A percentile compares a stretch with the other conserved stretches of the same genome.
Conservation (phyloP, 2,329 filamentous ascomycete species). For the Fusarium sp. region DNA sequence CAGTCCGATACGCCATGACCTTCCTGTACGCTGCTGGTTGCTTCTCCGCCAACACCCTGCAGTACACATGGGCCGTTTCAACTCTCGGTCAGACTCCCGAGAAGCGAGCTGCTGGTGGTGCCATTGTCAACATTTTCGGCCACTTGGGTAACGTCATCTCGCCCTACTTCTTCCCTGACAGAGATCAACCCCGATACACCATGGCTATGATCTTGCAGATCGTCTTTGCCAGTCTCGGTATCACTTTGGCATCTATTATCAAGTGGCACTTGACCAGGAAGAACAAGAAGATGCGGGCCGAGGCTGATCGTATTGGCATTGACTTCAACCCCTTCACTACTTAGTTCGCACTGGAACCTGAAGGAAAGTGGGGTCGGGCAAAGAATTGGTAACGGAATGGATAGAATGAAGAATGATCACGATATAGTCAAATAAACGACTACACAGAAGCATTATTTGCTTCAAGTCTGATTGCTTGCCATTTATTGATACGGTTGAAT, state of each 20-base stretch:
- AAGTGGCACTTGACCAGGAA: constrained; percentile 38
- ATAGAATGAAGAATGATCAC: background rate
- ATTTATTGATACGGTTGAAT: too few species aligned
- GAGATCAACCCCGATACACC: constrained; percentile 49
- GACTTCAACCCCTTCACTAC: constrained; percentile 38
- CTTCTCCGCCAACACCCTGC: constrained; percentile 52
- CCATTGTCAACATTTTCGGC: constrained; percentile 55
- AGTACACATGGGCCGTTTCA: constrained; percentile 54
- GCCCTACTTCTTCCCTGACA: constrained; percentile 55
- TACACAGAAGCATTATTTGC: too few species aligned
- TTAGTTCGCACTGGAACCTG: background rate
- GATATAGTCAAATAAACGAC: background rate
- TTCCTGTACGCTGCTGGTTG: constrained; percentile 43
- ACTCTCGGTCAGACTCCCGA: constrained; percentile 54
- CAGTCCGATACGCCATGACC: constrained; percentile 42
- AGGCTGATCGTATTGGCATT: constrained; percentile 29
- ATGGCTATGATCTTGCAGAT: constrained; percentile 48
- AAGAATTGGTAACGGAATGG: background rate
- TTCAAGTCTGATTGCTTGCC: too few species aligned
- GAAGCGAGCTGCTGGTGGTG: constrained; percentile 54
- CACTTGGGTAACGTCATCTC: constrained; percentile 57
- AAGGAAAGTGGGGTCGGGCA: background rate
- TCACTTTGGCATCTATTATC: constrained; percentile 8
- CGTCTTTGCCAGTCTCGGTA: constrained; percentile 31
- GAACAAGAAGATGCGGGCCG: constrained; percentile 37